Conservation (phyloP, 805 yeast genomes). For the Zygosaccharomyces kombuchaensis region DNA sequence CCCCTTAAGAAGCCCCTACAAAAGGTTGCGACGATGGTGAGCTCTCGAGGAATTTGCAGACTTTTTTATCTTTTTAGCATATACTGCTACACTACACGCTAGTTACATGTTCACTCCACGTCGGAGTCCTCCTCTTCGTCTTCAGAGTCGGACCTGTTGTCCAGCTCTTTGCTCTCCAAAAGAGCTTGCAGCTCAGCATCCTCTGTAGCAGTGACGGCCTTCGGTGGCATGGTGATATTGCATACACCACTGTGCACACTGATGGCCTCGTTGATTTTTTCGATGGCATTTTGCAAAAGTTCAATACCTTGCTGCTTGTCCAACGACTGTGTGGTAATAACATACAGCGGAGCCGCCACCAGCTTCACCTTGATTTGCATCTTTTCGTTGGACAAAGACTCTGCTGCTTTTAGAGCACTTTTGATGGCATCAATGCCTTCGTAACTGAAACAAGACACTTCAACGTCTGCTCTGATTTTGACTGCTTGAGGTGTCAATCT, state of each 20-base stretch:
- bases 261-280: slow-evolving; percentile 65
- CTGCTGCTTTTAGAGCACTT: slow-evolving; percentile 82
- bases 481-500: slow-evolving; percentile 97
- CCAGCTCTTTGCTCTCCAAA: slow-evolving; percentile 88
- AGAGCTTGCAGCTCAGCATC: slow-evolving; percentile 96
- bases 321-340: slow-evolving; percentile 84
- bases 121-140: slow-evolving; percentile 62
- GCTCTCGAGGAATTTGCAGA: not conserved
- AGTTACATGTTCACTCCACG: slow-evolving; percentile 14
- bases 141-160: slow-evolving; percentile 77
- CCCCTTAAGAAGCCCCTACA: slow-evolving; percentile 3
- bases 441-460: slow-evolving; percentile 93
- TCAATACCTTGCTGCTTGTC: slow-evolving; percentile 89
- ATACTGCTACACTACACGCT: slow-evolving; percentile 4
- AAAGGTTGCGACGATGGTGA: not conserved
- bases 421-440: slow-evolving; percentile 98
- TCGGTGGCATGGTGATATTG: slow-evolving; percentile 95
- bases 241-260: slow-evolving; percentile 76
- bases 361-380: slow-evolving; percentile 89
- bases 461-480: slow-evolving; percentile 97
- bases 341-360: slow-evolving; percentile 97
- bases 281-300: slow-evolving; percentile 72
- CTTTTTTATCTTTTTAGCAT: slow-evolving; percentile 3
- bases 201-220: slow-evolving; percentile 97
- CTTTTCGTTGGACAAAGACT: slow-evolving; percentile 72